phyloP scores from a whole-genome alignment of 2,329 filamentous ascomycete genomes.

The Pseudogymnoascus sp. region DNA sequence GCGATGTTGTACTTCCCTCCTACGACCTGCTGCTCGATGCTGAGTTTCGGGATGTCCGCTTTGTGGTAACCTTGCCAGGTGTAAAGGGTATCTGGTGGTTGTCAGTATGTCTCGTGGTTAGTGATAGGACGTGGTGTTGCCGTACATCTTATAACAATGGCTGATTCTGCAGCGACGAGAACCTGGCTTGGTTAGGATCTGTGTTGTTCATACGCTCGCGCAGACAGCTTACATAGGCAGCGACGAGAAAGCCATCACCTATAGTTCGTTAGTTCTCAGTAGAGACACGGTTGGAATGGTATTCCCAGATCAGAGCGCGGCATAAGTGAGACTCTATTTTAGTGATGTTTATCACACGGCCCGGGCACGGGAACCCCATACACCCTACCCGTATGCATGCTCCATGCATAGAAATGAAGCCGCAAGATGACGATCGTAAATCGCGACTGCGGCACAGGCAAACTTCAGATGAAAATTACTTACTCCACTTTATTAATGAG shows the following conservation, averaged over 20 bases:
- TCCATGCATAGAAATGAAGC: neutral
- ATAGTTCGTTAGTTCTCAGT: neutral
- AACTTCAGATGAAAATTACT: constrained; percentile 23
- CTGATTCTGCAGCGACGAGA: constrained; percentile 1
- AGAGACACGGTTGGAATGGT: neutral
- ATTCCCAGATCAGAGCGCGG: neutral
- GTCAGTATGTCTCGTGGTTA: neutral
- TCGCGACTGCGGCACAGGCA: neutral
- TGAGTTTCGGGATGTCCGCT: constrained; percentile 12
- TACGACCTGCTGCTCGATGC: neutral
- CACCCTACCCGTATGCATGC: neutral
- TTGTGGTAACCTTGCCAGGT: constrained; percentile 17
- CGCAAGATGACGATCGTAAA: neutral
- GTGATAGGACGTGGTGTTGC: neutral
- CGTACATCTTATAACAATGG: neutral
- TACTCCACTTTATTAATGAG: constrained; percentile 9
- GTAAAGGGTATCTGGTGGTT: constrained; percentile 14
- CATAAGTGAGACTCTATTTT: neutral
- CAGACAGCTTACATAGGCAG: neutral
- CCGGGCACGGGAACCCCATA: neutral
- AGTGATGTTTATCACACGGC: neutral
- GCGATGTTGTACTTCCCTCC: constrained; percentile 21
- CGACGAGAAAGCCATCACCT: neutral
- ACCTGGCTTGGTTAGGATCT: neutral
- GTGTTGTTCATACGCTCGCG: neutral